A percentile compares a stretch with the other conserved stretches of the same genome.
These are phyloP conservation scores for Trichoderma gamsii DNA, from an alignment of 495 filamentous ascomycete species.

Conservation along the genomic window DNA sequence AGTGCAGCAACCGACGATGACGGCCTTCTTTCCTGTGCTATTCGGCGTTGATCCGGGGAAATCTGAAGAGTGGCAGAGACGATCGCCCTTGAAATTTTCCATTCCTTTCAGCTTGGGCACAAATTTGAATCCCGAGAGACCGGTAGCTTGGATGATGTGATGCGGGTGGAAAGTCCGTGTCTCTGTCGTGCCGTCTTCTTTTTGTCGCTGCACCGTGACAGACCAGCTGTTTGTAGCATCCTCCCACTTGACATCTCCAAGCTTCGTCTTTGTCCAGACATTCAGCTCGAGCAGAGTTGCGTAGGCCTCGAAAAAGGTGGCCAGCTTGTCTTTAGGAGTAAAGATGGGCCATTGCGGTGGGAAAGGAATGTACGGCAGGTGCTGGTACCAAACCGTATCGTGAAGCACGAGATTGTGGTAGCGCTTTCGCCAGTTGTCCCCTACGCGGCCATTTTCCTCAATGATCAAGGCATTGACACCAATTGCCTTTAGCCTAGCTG, in stretches of 20 bases:
- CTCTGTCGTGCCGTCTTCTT: slow-evolving; percentile 42
- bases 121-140: slow-evolving; percentile 65
- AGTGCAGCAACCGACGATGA: slow-evolving; percentile 77
- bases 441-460: slow-evolving; percentile 58
- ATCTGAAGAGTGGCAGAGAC: slow-evolving; percentile 65
- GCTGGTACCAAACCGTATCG: slow-evolving; percentile 72
- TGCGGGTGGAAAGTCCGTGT: slow-evolving; percentile 56
- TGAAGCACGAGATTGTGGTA: slow-evolving; percentile 62
- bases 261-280: slow-evolving; percentile 57
- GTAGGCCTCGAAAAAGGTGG: slow-evolving; percentile 72
- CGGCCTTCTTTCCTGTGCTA: slow-evolving; percentile 54
- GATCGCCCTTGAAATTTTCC: slow-evolving; percentile 52
- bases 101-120: slow-evolving; percentile 58
- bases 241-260: slow-evolving; percentile 50
- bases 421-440: slow-evolving; percentile 74
- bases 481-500: slow-evolving; percentile 71
- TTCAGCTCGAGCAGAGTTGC: slow-evolving; percentile 69
- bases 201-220: slow-evolving; percentile 46
- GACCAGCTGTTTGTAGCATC: slow-evolving; percentile 54
- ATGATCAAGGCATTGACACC: slow-evolving; percentile 56
- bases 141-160: slow-evolving; percentile 67
- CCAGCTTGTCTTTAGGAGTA: slow-evolving; percentile 77
- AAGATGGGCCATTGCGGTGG: slow-evolving; percentile 63
- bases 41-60: slow-evolving; percentile 52
- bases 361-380: slow-evolving; percentile 67